Conservation (phyloP, 2,329 filamentous ascomycete species). For the Xylaria sp. region DNA sequence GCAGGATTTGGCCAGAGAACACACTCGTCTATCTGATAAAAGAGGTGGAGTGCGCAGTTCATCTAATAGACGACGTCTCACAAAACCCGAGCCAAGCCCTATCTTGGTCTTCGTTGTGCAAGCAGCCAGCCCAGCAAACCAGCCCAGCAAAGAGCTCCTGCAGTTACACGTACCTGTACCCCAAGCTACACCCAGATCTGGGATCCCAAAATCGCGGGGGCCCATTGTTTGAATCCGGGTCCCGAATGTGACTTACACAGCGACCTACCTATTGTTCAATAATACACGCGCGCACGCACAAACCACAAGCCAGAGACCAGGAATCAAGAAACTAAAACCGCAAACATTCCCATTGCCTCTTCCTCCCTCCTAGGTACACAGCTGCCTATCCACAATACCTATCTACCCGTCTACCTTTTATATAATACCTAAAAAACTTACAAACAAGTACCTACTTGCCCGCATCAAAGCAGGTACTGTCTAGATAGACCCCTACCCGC, state of each 20-base stretch:
- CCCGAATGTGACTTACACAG: conserved; percentile 17
- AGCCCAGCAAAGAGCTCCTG: conserved; percentile 6
- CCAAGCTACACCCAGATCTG: conserved; percentile 36
- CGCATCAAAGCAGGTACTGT: conserved; percentile 11
- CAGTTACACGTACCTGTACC: conserved; percentile 33
- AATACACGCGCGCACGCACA: not conserved
- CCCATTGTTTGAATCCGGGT: conserved; percentile 33
- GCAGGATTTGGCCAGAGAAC: conserved; percentile 36
- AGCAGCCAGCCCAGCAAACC: not conserved
- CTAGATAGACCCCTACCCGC: conserved; percentile 17
- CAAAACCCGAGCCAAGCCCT: conserved; percentile 29
- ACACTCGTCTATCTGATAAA: conserved; percentile 12
- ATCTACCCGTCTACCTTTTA: not conserved
- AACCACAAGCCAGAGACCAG: conserved; percentile 3
- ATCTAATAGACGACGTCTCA: conserved; percentile 27
- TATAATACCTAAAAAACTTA: too few relatives aligned
- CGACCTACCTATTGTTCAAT: conserved; percentile 1
- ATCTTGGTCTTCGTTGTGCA: conserved; percentile 2
- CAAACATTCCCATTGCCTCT: conserved; percentile 13
- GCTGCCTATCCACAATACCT: not conserved
- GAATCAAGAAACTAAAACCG: conserved; percentile 6
- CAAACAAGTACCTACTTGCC: not conserved
- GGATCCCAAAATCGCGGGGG: conserved; percentile 29
- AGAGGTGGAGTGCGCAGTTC: conserved; percentile 33
- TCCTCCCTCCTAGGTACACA: not conserved